Conservation (phyloP, 129 eudicot species). For the Deinandra increscens region DNA sequence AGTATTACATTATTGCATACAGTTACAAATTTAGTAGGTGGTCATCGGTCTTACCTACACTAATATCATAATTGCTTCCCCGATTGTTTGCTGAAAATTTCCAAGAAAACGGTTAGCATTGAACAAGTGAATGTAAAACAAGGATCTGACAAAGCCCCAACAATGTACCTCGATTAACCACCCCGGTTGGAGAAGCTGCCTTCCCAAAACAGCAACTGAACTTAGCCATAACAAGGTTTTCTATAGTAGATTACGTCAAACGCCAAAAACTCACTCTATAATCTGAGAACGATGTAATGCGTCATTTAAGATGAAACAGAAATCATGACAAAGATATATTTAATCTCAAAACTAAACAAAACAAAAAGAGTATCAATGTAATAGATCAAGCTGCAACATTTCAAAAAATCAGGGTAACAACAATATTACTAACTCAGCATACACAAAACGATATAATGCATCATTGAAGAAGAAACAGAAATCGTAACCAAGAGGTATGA, state of each 20-base stretch:
- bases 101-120: slow-evolving; percentile 1
- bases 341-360: background rate
- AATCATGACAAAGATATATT: background rate
- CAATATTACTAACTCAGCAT: background rate
- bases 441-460: background rate
- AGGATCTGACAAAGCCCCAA: background rate
- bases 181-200: slow-evolving; percentile 24
- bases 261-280: slow-evolving; percentile 18
- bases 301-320: slow-evolving; percentile 1
- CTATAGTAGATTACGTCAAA: slow-evolving; percentile 6
- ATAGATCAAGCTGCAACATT: background rate
- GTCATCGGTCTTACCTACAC: slow-evolving; percentile 15
- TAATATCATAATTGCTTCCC: slow-evolving; percentile 14
- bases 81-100: slow-evolving; percentile 27
- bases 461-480: background rate
- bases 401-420: background rate
- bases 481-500: background rate
- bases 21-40: background rate
- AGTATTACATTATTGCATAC: background rate
- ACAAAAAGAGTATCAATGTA: background rate
- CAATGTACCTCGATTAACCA: slow-evolving; percentile 50
- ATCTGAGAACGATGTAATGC: background rate
- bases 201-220: slow-evolving; percentile 51
- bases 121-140: background rate
- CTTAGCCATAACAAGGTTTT: slow-evolving; percentile 42